Evolutionary conservation across 2,329 filamentous ascomycete species (phyloP).

Genomic region (Chrysoporthe puriensis): DNA sequence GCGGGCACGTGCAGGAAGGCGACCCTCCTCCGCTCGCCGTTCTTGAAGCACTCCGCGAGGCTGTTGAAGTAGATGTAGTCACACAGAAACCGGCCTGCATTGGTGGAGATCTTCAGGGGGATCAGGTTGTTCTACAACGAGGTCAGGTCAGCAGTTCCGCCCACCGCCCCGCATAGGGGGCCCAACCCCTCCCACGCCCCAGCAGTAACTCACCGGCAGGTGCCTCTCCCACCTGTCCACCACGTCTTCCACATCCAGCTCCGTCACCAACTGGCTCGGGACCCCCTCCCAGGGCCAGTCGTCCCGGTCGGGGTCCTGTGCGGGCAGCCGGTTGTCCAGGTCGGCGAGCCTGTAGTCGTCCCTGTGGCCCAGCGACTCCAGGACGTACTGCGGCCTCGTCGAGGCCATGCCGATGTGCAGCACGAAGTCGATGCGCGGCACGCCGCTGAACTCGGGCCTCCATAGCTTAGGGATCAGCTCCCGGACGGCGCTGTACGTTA

Average conservation of each 20-base stretch:
- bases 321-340: slow-evolving; percentile 65
- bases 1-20: slow-evolving; percentile 76
- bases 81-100: slow-evolving; percentile 75
- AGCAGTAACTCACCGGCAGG: slow-evolving; percentile 48
- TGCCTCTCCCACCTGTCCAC: slow-evolving; percentile 57
- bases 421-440: slow-evolving; percentile 60
- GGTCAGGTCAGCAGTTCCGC: slow-evolving; percentile 16
- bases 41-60: slow-evolving; percentile 59
- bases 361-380: slow-evolving; percentile 72
- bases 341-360: slow-evolving; percentile 73
- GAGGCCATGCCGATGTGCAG: slow-evolving; percentile 84
- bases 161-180: too few relatives aligned
- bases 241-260: slow-evolving; percentile 61
- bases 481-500: slow-evolving; percentile 71
- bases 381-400: slow-evolving; percentile 63
- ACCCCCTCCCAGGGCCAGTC: slow-evolving; percentile 60
- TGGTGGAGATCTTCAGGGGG: slow-evolving; percentile 64
- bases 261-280: slow-evolving; percentile 60
- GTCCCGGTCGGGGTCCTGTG: slow-evolving; percentile 41
- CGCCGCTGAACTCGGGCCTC: slow-evolving; percentile 43
- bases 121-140: slow-evolving; percentile 39
- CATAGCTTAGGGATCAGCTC: slow-evolving; percentile 67
- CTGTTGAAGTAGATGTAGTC: slow-evolving; percentile 79
- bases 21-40: slow-evolving; percentile 53
- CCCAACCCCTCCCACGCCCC: background rate